These are phyloP conservation scores for Zopfochytrium polystomum DNA, from an alignment of 371 early-diverging fungal species.

Conservation along the genomic window DNA sequence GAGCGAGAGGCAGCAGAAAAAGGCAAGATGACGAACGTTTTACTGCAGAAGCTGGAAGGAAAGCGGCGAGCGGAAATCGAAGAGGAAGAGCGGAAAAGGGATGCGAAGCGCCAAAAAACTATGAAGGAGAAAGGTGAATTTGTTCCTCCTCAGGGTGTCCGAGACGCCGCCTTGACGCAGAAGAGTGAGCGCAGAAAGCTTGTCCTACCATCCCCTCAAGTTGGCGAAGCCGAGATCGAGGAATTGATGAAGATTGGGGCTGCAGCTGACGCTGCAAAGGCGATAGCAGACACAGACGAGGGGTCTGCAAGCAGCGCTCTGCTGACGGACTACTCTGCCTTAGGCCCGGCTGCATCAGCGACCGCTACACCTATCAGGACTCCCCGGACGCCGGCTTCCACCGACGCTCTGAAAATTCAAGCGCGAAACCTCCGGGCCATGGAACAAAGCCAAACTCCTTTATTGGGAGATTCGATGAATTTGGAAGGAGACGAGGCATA, in stretches of 20 bases:
- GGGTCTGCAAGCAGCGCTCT: slow-evolving; percentile 62
- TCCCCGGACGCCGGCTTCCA: slow-evolving; percentile 50
- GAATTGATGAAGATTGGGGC: slow-evolving; percentile 87
- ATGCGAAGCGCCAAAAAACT: slow-evolving; percentile 73
- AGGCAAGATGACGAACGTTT: slow-evolving; percentile 57
- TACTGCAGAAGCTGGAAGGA: slow-evolving; percentile 73
- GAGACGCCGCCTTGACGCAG: slow-evolving; percentile 48
- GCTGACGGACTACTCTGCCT: slow-evolving; percentile 68
- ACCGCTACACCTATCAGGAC: slow-evolving; percentile 69
- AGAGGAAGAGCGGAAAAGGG: slow-evolving; percentile 66
- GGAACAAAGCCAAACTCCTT: slow-evolving; percentile 79
- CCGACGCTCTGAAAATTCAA: slow-evolving; percentile 71
- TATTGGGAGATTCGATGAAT: slow-evolving; percentile 75
- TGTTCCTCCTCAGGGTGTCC: slow-evolving; percentile 43
- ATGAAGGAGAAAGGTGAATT: slow-evolving; percentile 55
- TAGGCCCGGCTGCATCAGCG: slow-evolving; percentile 37
- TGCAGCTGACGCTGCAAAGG: slow-evolving; percentile 72
- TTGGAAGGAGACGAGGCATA: slow-evolving; percentile 52
- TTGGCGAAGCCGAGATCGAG: slow-evolving; percentile 85
- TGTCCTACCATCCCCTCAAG: slow-evolving; percentile 86
- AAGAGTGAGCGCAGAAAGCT: slow-evolving; percentile 69
- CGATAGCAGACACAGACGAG: slow-evolving; percentile 63
- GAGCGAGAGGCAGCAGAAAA: slow-evolving; percentile 57
- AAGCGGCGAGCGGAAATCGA: slow-evolving; percentile 72
- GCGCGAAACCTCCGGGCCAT: slow-evolving; percentile 80